These are phyloP conservation scores for Phytophthora sp. DNA, from an alignment of 352 stramenopile genomes.

Conservation along the genomic window DNA sequence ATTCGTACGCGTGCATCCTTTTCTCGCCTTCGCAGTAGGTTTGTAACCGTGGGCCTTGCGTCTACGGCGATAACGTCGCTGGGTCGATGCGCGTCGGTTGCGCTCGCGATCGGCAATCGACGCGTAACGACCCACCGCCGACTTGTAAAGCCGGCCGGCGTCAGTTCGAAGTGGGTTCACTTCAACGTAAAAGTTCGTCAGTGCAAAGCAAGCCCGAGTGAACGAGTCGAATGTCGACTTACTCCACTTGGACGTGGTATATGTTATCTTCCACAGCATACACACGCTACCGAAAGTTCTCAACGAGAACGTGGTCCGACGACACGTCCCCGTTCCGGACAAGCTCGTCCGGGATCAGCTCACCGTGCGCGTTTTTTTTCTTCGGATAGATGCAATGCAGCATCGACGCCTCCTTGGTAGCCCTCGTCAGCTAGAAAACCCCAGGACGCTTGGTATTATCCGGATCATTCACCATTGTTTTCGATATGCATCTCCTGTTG, in stretches of 20 bases:
- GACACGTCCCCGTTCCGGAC: conserved; percentile 19
- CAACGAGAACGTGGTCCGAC: conserved; percentile 23
- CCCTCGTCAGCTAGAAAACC: too few species aligned
- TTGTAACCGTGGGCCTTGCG: not conserved
- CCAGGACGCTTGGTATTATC: too few species aligned
- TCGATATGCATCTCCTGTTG: too few species aligned
- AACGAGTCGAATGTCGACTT: conserved; percentile 8
- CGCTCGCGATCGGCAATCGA: conserved; percentile 14
- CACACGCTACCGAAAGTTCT: conserved; percentile 26
- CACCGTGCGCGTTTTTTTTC: too few species aligned
- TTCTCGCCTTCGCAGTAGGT: too few species aligned
- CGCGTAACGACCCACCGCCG: conserved; percentile 6
- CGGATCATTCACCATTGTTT: too few species aligned
- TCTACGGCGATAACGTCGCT: not conserved
- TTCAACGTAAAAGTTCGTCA: conserved; percentile 29
- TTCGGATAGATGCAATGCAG: too few species aligned
- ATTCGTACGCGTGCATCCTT: too few species aligned
- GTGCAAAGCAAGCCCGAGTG: conserved; percentile 10
- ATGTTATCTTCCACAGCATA: conserved; percentile 19
- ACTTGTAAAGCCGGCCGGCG: conserved; percentile 12
- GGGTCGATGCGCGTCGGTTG: not conserved
- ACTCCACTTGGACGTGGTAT: conserved; percentile 28
- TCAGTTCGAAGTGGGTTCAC: conserved; percentile 20
- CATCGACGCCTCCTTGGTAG: too few species aligned
- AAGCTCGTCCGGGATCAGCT: conserved; percentile 3